phyloP scores from a whole-genome alignment of 2,329 filamentous ascomycete species.

The Emergomyces orientalis region DNA sequence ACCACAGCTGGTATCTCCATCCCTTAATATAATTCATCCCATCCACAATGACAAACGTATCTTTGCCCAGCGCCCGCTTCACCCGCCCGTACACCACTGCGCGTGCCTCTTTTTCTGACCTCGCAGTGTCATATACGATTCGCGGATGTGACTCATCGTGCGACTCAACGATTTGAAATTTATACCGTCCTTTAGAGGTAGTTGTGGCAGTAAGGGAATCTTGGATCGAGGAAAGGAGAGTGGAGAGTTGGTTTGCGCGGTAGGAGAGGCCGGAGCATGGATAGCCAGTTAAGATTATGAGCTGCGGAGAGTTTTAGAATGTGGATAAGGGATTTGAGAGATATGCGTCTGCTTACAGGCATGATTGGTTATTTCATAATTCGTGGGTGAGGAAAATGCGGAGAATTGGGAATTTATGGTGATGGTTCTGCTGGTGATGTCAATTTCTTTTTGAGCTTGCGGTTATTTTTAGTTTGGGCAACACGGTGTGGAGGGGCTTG shows the following conservation, averaged over 20 bases:
- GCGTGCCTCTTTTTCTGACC: slow-evolving; percentile 54
- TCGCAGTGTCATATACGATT: slow-evolving; percentile 47
- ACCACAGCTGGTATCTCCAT: slow-evolving; percentile 58
- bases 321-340: neutral
- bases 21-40: slow-evolving; percentile 61
- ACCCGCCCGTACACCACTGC: slow-evolving; percentile 53
- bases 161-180: slow-evolving; percentile 32
- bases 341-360: slow-evolving; percentile 9
- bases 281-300: slow-evolving; percentile 54
- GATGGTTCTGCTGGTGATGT: neutral
- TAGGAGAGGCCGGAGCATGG: slow-evolving; percentile 56
- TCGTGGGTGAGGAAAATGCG: neutral
- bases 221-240: slow-evolving; percentile 41
- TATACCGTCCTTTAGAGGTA: slow-evolving; percentile 37
- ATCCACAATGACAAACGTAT: slow-evolving; percentile 55
- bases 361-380: slow-evolving; percentile 2
- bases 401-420: neutral
- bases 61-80: slow-evolving; percentile 48
- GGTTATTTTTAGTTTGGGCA: neutral
- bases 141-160: slow-evolving; percentile 38
- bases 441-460: slow-evolving; percentile 5
- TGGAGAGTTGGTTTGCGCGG: slow-evolving; percentile 49
- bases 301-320: slow-evolving; percentile 30
- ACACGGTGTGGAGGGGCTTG: neutral
- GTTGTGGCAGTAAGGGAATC: slow-evolving; percentile 29